Evolutionary conservation across 2,329 filamentous ascomycete genomes (phyloP).

Genomic region (Fusarium sp.): DNA sequence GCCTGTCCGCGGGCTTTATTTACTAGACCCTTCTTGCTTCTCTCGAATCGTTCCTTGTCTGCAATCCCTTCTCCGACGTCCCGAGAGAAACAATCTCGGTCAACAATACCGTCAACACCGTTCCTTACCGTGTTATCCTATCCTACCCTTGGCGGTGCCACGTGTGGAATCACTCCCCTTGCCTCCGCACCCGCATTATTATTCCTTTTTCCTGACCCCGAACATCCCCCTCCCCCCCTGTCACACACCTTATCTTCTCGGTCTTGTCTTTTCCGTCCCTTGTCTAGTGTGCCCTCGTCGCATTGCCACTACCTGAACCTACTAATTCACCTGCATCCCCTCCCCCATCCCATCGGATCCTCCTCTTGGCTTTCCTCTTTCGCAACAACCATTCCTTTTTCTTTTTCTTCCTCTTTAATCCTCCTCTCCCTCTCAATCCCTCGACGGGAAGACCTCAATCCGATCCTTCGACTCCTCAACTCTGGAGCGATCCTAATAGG

Average conservation of each 20-base stretch:
- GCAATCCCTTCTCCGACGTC: not conserved
- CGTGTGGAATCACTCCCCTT: constrained; percentile 4
- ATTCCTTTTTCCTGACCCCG: constrained; percentile 1
- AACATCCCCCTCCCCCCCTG: not conserved
- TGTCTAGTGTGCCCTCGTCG: not conserved
- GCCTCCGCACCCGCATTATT: not conserved
- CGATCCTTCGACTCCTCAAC: not conserved
- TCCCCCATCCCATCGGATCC: not conserved
- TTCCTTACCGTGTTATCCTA: not conserved
- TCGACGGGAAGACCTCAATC: constrained; percentile 1
- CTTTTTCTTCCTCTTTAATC: constrained; percentile 21
- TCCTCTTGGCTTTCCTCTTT: constrained; percentile 2
- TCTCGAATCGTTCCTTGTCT: not conserved
- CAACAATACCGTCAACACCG: not conserved
- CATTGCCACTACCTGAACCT: constrained; percentile 26
- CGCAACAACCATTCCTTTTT: not conserved
- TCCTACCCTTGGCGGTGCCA: not conserved
- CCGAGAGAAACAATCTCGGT: not conserved
- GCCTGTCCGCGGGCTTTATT: not conserved
- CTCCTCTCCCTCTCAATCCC: not conserved
- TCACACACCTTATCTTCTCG: constrained; percentile 17
- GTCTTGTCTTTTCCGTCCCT: constrained; percentile 18
- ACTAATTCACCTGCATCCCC: constrained; percentile 5
- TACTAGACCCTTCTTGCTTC: not conserved
- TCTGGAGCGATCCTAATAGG: not conserved